Percentiles rank a stretch among this genome's conserved stretches.
Conservation (phyloP, 345 rosid genomes). For the Syzygium aromaticum region DNA sequence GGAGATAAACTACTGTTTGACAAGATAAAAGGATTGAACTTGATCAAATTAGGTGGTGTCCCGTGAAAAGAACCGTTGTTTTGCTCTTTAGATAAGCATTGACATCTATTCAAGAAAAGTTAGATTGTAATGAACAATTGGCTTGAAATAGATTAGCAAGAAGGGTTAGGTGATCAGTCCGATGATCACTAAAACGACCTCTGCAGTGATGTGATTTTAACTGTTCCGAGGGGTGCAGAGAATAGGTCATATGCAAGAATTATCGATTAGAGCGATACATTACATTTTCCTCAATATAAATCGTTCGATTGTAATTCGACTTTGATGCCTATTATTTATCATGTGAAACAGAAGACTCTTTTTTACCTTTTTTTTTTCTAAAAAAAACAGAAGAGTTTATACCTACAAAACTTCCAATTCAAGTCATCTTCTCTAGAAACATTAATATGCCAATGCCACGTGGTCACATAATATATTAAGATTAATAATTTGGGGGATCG, state of each 20-base stretch:
- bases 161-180: constrained; percentile 1
- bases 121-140: not conserved
- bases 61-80: not conserved
- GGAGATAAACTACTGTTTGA: not conserved
- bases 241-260: not conserved
- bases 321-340: not conserved
- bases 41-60: not conserved
- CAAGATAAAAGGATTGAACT: not conserved
- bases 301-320: not conserved
- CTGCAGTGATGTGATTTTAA: not conserved
- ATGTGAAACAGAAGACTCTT: not conserved
- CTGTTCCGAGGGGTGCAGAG: not conserved
- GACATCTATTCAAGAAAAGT: not conserved
- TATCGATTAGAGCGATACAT: not conserved
- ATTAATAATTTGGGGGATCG: not conserved
- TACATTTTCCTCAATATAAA: not conserved
- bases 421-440: not conserved
- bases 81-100: not conserved
- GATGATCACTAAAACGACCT: not conserved
- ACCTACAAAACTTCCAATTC: not conserved
- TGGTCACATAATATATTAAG: not conserved
- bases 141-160: not conserved
- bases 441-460: not conserved
- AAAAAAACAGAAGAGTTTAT: not conserved
- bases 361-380: not conserved